A percentile compares a stretch with the other conserved stretches of the same genome.
These are phyloP conservation scores for Metschnikowia koreensis DNA, from an alignment of 805 yeast genomes.

Conservation along the genomic window DNA sequence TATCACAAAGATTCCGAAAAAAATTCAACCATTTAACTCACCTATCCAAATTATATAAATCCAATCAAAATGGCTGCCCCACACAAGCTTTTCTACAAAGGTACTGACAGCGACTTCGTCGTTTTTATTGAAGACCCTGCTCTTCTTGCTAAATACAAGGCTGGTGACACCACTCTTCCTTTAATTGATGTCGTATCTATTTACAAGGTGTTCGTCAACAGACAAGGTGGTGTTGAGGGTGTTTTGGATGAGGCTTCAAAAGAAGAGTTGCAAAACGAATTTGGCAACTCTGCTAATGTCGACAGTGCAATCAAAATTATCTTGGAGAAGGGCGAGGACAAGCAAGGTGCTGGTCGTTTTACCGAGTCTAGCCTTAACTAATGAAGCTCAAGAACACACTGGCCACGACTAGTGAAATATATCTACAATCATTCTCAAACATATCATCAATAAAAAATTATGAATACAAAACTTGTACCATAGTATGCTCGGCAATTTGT, in stretches of 20 bases:
- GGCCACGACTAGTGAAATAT: neutral
- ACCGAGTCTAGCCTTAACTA: constrained; percentile 2
- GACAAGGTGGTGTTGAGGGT: constrained; percentile 71
- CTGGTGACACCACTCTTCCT: constrained; percentile 54
- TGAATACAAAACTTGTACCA: too few relatives aligned
- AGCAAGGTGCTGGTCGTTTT: constrained; percentile 28
- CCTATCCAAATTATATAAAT: neutral
- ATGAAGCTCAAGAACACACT: neutral
- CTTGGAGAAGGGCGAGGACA: constrained; percentile 56
- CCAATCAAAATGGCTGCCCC: constrained; percentile 25
- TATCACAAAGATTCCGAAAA: neutral
- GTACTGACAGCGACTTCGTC: constrained; percentile 60
- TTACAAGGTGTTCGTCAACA: constrained; percentile 62
- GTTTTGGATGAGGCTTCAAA: constrained; percentile 69
- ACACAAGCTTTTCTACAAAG: constrained; percentile 64
- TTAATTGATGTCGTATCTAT: constrained; percentile 60
- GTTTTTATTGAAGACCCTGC: constrained; percentile 60
- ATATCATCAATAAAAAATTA: too few relatives aligned
- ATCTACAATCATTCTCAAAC: too few relatives aligned
- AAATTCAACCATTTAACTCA: neutral
- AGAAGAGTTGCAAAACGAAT: constrained; percentile 61
- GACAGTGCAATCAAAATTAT: constrained; percentile 63
- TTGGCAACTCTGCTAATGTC: constrained; percentile 49
- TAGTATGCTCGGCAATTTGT: neutral
- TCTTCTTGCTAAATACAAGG: constrained; percentile 45